Conservation (phyloP, 1,284 basidiomycete species). For the Moesziomyces globuligerus region DNA sequence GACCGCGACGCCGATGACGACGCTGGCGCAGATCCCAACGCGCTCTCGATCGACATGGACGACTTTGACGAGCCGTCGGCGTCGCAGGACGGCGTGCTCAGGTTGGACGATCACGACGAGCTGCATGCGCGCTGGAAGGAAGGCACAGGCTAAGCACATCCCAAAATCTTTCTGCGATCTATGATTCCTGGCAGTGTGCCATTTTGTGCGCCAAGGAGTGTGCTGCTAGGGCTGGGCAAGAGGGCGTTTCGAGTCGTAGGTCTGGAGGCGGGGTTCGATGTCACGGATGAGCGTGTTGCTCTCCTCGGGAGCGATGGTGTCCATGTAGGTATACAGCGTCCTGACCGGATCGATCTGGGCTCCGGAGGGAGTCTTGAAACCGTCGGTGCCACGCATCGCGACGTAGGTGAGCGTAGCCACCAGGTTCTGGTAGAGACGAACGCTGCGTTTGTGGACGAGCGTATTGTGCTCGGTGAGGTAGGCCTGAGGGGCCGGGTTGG, state of each 20-base stretch:
- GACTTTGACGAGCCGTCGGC: slow-evolving; percentile 17
- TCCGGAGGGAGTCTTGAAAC: background rate
- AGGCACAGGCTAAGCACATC: slow-evolving; percentile 37
- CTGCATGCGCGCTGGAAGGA: slow-evolving; percentile 47
- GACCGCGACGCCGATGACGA: too few species aligned
- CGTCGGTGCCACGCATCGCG: slow-evolving; percentile 5
- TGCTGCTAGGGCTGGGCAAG: too few species aligned
- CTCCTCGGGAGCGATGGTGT: slow-evolving; percentile 6
- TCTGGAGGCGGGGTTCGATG: slow-evolving; percentile 36
- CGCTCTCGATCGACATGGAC: slow-evolving; percentile 34
- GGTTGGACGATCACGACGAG: slow-evolving; percentile 36
- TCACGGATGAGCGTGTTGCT: slow-evolving; percentile 10
- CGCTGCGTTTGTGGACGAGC: background rate
- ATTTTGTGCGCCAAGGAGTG: too few species aligned
- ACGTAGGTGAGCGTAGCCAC: slow-evolving; percentile 18
- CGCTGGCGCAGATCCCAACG: slow-evolving; percentile 22
- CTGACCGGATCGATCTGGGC: slow-evolving; percentile 12
- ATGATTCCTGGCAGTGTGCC: background rate
- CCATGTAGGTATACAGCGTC: slow-evolving; percentile 24
- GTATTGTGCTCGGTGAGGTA: background rate
- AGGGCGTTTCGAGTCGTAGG: background rate
- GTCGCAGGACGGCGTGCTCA: slow-evolving; percentile 4
- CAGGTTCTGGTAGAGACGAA: background rate
- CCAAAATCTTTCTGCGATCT: background rate
- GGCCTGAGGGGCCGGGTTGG: background rate